These are phyloP conservation scores for Nephelium lappaceum DNA, from an alignment of 345 rosid genomes.

Conservation along the genomic window DNA sequence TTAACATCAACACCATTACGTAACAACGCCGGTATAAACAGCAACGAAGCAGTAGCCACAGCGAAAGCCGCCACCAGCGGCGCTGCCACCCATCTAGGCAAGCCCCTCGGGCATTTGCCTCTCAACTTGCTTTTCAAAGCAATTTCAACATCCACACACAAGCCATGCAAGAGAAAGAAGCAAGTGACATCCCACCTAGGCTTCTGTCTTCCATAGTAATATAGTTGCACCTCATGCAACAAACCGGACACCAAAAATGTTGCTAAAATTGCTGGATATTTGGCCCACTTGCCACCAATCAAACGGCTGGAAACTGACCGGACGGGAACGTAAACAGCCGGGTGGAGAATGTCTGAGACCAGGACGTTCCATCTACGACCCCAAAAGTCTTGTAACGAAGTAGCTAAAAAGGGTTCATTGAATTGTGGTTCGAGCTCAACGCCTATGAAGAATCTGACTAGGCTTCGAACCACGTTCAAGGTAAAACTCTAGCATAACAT, in stretches of 20 bases:
- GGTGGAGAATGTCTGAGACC: conserved; percentile 23
- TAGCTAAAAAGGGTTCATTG: conserved; percentile 30
- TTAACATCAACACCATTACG: conserved; percentile 11
- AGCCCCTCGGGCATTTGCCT: neutral
- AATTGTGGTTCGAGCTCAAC: conserved; percentile 22
- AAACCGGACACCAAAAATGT: conserved; percentile 25
- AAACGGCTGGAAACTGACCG: neutral
- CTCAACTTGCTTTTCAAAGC: conserved; percentile 15
- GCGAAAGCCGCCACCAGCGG: conserved; percentile 19
- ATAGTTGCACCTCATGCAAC: conserved; percentile 35
- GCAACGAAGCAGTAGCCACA: conserved; percentile 17
- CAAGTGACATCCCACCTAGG: conserved; percentile 31
- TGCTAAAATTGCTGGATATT: conserved; percentile 2
- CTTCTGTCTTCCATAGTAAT: conserved; percentile 23
- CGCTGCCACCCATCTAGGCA: conserved; percentile 20
- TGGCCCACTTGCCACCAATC: neutral
- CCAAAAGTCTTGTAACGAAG: conserved; percentile 33
- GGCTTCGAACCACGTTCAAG: neutral
- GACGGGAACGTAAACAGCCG: conserved; percentile 20
- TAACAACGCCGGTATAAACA: conserved; percentile 28
- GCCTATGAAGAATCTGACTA: neutral
- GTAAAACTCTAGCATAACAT: conserved; percentile 12
- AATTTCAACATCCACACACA: conserved; percentile 13
- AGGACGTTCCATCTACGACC: conserved; percentile 31
- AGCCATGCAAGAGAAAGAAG: conserved; percentile 38